Base-by-base conservation (phyloP, 2,329 filamentous ascomycete genomes). In the Talaromyces sp. region DNA sequence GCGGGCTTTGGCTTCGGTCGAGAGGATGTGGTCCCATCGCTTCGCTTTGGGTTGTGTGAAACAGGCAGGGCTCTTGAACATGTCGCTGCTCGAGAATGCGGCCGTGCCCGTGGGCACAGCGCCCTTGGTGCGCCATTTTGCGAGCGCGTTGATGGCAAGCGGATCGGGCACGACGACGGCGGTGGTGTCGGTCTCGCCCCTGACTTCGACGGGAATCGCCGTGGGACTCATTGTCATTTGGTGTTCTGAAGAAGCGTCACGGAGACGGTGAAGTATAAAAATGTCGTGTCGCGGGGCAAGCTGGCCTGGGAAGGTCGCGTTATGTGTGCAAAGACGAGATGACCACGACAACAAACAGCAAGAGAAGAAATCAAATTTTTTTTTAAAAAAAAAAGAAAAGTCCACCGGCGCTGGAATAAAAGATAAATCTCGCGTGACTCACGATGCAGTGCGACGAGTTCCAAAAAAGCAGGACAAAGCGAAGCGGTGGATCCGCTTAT, bases 91-190 rank as follows among this genome's bases (percentile, higher is more conserved):
- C 2, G 89, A 88, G 57, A 84, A 83, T 10, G 92, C 90, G 33
- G 93, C 93, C 54, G 91, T 84, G 42, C 89, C 89, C 19, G 88
- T 90, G 65, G 90, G 81, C 44, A 95, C 80, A 69, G 85, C 87
- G 3, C 88, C 89, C n/a, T 89, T 90, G 64, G 83, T 84, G 55
- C 93, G 85, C 67, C 89, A 82, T 44, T 84, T 85, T 59, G 84
- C 75, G 61, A 96, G 86, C 63, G 85, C 85, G 67, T 87, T 83
- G 71, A 91, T 75, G 51, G 86, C 87, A 69, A 92, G 78, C 55
- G 76, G 75, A 62, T 75, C 71, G 19, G 72, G 66, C 57, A 78
- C 57, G 52, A 73, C 67, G 42, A 77, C 64, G 57, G 74, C 59
- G 51, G 75, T 68, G 52, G 75, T 72, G 64, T 79, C 71, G 39